phyloP scores from a whole-genome alignment of 2,329 filamentous ascomycete species.

The Seiridium unicorne region DNA sequence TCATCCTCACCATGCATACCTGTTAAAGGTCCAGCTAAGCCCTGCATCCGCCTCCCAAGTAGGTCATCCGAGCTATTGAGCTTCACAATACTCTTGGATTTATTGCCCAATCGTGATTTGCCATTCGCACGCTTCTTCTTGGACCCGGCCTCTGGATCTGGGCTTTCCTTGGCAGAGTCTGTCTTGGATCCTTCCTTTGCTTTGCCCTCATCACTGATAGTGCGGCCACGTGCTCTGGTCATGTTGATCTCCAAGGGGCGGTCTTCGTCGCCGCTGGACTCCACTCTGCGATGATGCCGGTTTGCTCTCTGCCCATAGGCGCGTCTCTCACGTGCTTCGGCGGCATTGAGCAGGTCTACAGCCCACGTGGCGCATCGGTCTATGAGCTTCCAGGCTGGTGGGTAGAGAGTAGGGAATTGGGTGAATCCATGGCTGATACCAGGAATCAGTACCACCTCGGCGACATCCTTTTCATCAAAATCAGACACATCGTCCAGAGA shows the following conservation, averaged over 20 bases:
- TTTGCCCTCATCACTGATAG: constrained; percentile 20
- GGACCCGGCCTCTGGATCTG: constrained; percentile 14
- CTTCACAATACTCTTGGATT: constrained; percentile 48
- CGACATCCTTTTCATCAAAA: constrained; percentile 72
- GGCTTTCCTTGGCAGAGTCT: constrained; percentile 16
- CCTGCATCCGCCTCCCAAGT: constrained; percentile 57
- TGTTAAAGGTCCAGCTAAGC: constrained; percentile 52
- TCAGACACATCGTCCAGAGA: constrained; percentile 43
- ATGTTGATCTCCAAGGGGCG: constrained; percentile 78
- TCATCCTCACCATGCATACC: constrained; percentile 38
- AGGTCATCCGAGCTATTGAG: constrained; percentile 58
- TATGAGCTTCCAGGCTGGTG: constrained; percentile 87
- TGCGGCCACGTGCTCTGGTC: constrained; percentile 40
- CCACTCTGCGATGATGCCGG: constrained; percentile 51
- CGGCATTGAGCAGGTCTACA: constrained; percentile 66
- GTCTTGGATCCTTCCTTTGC: neutral
- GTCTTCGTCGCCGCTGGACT: constrained; percentile 77
- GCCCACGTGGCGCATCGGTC: constrained; percentile 80
- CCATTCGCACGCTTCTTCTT: constrained; percentile 22
- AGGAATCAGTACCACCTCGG: constrained; percentile 81
- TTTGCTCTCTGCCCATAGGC: constrained; percentile 13
- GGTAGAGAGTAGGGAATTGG: constrained; percentile 85
- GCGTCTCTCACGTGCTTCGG: constrained; percentile 38
- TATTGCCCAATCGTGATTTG: constrained; percentile 25
- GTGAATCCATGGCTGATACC: constrained; percentile 93